phyloP scores from a whole-genome alignment of 768 basidiomycete genomes.

The Xerocomus spinulosus region DNA sequence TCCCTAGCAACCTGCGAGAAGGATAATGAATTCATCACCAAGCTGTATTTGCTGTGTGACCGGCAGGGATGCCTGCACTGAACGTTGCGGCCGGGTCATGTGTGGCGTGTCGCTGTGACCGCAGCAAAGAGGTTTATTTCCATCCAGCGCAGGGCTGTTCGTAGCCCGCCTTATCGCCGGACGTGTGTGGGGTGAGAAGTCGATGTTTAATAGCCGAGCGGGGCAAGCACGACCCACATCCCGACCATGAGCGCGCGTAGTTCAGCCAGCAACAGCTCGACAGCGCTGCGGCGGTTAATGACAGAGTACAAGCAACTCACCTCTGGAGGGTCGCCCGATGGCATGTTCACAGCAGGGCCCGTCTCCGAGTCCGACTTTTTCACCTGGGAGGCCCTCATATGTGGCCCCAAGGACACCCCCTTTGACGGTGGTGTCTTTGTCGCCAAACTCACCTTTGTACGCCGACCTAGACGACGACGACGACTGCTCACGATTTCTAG shows the following conservation, averaged over 20 bases:
- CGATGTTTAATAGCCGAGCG: background rate
- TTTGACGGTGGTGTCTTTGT: slow-evolving; percentile 96
- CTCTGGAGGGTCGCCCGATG: slow-evolving; percentile 81
- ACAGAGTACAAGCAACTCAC: slow-evolving; percentile 88
- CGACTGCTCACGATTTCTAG: slow-evolving; percentile 33
- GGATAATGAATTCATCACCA: background rate
- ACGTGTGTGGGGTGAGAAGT: background rate
- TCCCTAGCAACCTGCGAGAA: too few species aligned
- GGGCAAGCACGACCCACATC: too few species aligned
- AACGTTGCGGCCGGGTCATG: slow-evolving; percentile 8
- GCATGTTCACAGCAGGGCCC: slow-evolving; percentile 95
- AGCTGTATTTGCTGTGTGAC: slow-evolving; percentile 1
- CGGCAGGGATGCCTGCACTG: background rate
- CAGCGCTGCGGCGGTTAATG: slow-evolving; percentile 84
- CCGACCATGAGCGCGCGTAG: slow-evolving; percentile 54
- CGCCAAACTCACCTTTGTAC: slow-evolving; percentile 87
- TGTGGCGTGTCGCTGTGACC: slow-evolving; percentile 6
- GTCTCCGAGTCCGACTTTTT: slow-evolving; percentile 92
- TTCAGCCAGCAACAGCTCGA: slow-evolving; percentile 49
- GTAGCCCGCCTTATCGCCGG: background rate
- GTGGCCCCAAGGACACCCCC: slow-evolving; percentile 91
- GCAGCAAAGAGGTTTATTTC: background rate
- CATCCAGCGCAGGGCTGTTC: background rate
- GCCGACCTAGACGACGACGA: slow-evolving; percentile 24
- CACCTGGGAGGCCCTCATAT: slow-evolving; percentile 93